Conservation (phyloP, 139 green algal genomes). For the Desmodesmus armatus region DNA sequence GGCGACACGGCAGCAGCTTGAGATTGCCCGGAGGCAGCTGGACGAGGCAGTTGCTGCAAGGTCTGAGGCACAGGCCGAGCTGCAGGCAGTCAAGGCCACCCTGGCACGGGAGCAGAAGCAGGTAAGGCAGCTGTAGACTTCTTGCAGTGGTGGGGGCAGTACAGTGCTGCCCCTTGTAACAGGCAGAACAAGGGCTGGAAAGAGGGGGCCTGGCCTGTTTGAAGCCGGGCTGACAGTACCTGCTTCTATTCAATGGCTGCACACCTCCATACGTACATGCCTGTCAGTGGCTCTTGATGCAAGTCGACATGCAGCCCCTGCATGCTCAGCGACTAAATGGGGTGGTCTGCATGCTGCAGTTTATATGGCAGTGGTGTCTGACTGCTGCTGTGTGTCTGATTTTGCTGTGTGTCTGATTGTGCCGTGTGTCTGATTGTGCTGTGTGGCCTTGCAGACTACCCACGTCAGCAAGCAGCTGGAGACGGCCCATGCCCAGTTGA, state of each 20-base stretch:
- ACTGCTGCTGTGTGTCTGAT: neutral
- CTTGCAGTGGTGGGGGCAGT: neutral
- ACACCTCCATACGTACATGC: too few relatives aligned
- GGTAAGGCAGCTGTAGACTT: neutral
- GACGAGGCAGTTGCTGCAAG: neutral
- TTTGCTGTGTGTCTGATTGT: neutral
- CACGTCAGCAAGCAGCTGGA: conserved; percentile 11
- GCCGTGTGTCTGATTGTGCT: neutral
- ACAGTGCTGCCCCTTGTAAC: neutral
- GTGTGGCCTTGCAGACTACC: neutral
- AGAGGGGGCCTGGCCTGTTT: neutral
- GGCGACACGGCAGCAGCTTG: too few relatives aligned
- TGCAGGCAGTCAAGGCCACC: neutral
- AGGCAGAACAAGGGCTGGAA: neutral
- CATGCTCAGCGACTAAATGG: neutral
- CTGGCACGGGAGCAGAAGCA: conserved; percentile 11
- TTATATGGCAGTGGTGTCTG: neutral
- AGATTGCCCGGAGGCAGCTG: conserved; percentile 15
- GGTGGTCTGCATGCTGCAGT: neutral
- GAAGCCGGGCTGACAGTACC: neutral
- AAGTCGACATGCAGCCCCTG: neutral
- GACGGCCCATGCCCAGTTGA: neutral
- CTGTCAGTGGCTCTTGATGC: too few relatives aligned
- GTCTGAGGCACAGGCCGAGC: too few relatives aligned
- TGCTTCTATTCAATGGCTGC: neutral